Evolutionary conservation across 1,139 yeast genomes (phyloP), one percentile per base, ranked within the genome.

Genomic region (Saccharomycopsis hybrid): DNA sequence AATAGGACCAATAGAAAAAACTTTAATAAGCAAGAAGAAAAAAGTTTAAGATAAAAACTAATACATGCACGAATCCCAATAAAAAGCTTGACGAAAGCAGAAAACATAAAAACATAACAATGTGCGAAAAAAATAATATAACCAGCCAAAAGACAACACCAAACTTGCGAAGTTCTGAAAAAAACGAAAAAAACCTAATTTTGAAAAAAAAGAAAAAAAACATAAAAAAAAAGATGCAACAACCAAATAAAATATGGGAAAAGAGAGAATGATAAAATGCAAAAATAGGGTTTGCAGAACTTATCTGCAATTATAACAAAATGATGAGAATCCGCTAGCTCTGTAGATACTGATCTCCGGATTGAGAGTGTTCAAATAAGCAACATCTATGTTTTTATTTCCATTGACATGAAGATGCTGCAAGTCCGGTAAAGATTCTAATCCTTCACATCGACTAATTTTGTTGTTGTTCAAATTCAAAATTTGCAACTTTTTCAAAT

Each of bases 401-500:
- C 48, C 50, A 24, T 37, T 44, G 38, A 48, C 48, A 35, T 48
- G 51, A 9, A 48, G 39, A 45, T 48, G 41, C 18, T 40, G 24
- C 9, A 48, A 36, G 18, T 33, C 41, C 11, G 4, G 24, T 18
- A 48, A 46, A 13, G 35, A 11, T 8, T 47, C 53, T 3, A 43
- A 32, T 13, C 47, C 45, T 32, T 39, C 46, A 39, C 48, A 47
- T 18, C 33, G 18, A 8, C 27, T 18, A 39, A 50, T 50, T 31
- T 41, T 38, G 25, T 50, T 50, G 18, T 47, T 41, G 36, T 48
- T 47, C 43, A 50, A 44, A 37, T 50, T 50, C 9, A 50, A 40
- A 7, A 44, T 38, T 24, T 43, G 38, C 24, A 50, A 30, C 28
- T 36, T 39, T 3, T 43, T 40, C 31, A 47, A 41, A 9, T 25